Base-by-base conservation (phyloP, 176 grass and related monocot species). In the Dendrocalamus sinicus region DNA sequence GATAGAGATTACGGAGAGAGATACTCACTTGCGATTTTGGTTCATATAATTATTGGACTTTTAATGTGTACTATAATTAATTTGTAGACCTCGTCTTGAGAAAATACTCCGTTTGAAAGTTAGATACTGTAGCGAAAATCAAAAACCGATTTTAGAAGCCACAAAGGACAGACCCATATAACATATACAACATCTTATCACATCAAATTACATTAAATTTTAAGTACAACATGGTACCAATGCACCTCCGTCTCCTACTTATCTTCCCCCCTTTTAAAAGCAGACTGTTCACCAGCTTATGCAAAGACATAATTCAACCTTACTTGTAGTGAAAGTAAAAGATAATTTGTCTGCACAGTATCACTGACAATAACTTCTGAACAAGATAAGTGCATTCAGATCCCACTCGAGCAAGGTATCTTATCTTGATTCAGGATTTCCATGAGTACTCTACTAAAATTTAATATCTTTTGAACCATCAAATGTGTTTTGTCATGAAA, bases 241-340 rank as follows among this genome's bases (percentile, higher is more conserved):
- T 23, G 73, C 32, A 39, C 44, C 70, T 37, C 4, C 9, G 62
- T 70, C 86, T 76, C 46, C 70, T 63, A 72, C 63, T 81, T 30
- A 55, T 58, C 28, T 24, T 47, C 72, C 22, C 2, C 50, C 60
- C 54, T 83, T 83, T 37, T 39, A 39, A 97, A 83, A 94, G 69
- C 73, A 78, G 92, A 97, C 62, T 88, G 95, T 59, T 97, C 92
- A 24, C 95, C 95, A 72, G 88, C 86, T 89, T 97, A 90, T 97
- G 86, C 77, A 88, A 75, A 86, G 74, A 84, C 44, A 94, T 32
- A 74, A 69, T 88, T 53, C 37, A 83, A 76, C 77, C 75, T 88
- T 83, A 89, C 32, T 81, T 90, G 75, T 79, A 85, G 72, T 41
- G 24, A 24, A 85, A 85, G 63, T 88, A 85, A 41, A 81, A 69